These are phyloP conservation scores for Golovinomyces cichoracearum DNA, from an alignment of 2,329 filamentous ascomycete genomes.

Conservation along the genomic window DNA sequence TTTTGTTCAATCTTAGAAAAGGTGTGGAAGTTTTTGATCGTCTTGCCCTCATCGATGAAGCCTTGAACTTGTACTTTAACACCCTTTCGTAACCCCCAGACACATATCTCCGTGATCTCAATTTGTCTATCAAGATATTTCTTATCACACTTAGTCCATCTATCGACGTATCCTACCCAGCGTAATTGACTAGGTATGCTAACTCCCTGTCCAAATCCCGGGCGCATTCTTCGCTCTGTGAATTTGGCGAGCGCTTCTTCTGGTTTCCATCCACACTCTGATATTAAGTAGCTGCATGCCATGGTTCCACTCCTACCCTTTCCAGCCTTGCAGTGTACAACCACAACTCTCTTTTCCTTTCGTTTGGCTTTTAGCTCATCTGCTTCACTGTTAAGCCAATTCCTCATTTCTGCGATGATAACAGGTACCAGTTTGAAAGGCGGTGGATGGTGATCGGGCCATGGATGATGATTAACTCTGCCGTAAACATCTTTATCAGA, in stretches of 20 bases:
- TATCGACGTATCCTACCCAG: slow-evolving; percentile 69
- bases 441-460: slow-evolving; percentile 90
- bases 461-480: slow-evolving; percentile 74
- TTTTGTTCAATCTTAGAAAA: slow-evolving; percentile 50
- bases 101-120: slow-evolving; percentile 68
- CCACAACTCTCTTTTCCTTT: slow-evolving; percentile 34
- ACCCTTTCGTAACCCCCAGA: slow-evolving; percentile 67
- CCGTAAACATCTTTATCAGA: slow-evolving; percentile 70
- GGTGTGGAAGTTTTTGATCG: slow-evolving; percentile 58
- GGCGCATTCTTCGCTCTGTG: slow-evolving; percentile 69
- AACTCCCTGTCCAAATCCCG: slow-evolving; percentile 66
- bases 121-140: slow-evolving; percentile 58
- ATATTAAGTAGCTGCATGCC: slow-evolving; percentile 70
- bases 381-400: slow-evolving; percentile 35
- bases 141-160: slow-evolving; percentile 53
- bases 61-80: slow-evolving; percentile 73
- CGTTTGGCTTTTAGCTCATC: slow-evolving; percentile 12
- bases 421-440: slow-evolving; percentile 71
- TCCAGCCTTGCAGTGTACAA: slow-evolving; percentile 92
- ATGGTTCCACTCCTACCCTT: slow-evolving; percentile 82
- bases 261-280: slow-evolving; percentile 48
- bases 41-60: slow-evolving; percentile 67
- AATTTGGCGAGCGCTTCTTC: slow-evolving; percentile 39
- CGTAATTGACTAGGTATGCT: slow-evolving; percentile 80
- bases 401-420: slow-evolving; percentile 77